These are phyloP conservation scores for Penicillium sp. DNA, from an alignment of 2,329 filamentous ascomycete genomes.

Conservation along the genomic window DNA sequence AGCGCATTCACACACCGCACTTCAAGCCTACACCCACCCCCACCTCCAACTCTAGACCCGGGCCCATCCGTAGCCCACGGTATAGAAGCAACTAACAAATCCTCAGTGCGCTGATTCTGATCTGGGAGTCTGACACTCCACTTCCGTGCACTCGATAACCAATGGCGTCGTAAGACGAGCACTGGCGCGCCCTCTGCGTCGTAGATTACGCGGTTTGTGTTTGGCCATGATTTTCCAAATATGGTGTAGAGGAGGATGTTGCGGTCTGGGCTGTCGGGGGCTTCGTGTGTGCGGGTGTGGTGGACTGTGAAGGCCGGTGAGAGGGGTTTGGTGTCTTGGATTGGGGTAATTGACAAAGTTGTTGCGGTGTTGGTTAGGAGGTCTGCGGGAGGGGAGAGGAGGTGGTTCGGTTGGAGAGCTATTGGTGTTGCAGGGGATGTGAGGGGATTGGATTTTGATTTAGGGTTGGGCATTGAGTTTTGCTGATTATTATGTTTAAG, in stretches of 20 bases:
- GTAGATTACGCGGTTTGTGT: conserved; percentile 17
- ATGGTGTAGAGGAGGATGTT: conserved; percentile 18
- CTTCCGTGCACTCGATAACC: conserved; percentile 1
- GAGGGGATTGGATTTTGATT: conserved; percentile 6
- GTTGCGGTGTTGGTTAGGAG: conserved; percentile 23
- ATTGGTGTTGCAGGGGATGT: conserved; percentile 22
- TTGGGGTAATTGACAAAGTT: conserved; percentile 18
- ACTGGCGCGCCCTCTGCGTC: conserved; percentile 11
- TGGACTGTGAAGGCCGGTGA: conserved; percentile 15
- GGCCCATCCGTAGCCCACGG: background rate
- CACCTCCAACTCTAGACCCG: background rate
- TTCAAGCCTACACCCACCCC: background rate
- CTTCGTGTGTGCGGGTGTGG: conserved; percentile 18
- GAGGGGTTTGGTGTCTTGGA: conserved; percentile 15
- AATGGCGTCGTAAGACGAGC: conserved; percentile 16
- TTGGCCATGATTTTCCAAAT: conserved; percentile 17
- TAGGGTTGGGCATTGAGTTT: background rate
- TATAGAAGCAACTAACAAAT: background rate
- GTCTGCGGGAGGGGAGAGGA: conserved; percentile 23
- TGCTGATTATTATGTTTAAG: too few species aligned
- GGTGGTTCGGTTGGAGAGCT: conserved; percentile 22
- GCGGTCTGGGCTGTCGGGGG: conserved; percentile 14
- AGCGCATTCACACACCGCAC: conserved; percentile 20
- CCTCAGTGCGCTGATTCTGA: background rate
- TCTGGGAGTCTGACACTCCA: background rate